Conservation (phyloP, 2,329 filamentous ascomycete genomes). For the Aspergillus tubingensis region DNA sequence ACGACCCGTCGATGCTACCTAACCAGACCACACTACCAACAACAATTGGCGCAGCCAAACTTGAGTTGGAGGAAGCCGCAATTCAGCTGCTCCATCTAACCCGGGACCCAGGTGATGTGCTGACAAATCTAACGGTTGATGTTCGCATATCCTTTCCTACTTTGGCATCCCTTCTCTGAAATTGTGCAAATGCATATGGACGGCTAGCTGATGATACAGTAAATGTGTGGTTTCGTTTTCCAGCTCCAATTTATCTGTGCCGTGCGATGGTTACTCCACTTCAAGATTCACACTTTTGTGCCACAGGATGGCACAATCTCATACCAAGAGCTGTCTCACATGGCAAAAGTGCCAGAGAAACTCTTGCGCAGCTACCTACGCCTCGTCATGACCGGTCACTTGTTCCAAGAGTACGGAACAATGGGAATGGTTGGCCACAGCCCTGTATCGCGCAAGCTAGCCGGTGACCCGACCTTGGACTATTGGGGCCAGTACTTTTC, state of each 20-base stretch:
- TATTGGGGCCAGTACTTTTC: slow-evolving; percentile 58
- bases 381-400: slow-evolving; percentile 58
- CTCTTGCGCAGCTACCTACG: slow-evolving; percentile 46
- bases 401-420: slow-evolving; percentile 57
- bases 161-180: too few relatives aligned
- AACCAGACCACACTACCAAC: neutral
- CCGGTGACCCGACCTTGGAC: slow-evolving; percentile 23
- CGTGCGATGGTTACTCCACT: slow-evolving; percentile 33
- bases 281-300: slow-evolving; percentile 31
- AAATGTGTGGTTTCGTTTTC: too few relatives aligned
- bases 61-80: neutral
- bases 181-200: too few relatives aligned
- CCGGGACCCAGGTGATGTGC: neutral
- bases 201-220: too few relatives aligned
- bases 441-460: slow-evolving; percentile 53
- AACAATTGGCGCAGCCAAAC: neutral
- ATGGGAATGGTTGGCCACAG: slow-evolving; percentile 56
- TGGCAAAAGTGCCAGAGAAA: slow-evolving; percentile 25
- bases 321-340: slow-evolving; percentile 30
- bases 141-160: neutral
- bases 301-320: slow-evolving; percentile 25
- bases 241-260: neutral
- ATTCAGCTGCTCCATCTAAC: neutral
- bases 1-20: neutral
- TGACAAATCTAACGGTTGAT: neutral